Evolutionary conservation across 371 early-diverging fungal species (phyloP).

Genomic region (Mucor racemosus): DNA sequence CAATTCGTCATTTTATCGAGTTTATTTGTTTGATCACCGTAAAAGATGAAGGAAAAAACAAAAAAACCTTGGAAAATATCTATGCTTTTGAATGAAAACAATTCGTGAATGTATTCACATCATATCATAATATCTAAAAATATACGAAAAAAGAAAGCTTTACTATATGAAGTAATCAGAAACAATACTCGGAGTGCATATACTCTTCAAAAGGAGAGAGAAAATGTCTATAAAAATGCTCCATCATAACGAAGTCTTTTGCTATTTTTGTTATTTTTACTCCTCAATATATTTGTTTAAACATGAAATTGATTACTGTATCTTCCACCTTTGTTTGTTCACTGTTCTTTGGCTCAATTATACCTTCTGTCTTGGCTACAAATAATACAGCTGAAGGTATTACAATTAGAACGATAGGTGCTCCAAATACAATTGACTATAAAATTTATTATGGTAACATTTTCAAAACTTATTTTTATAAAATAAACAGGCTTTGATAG

Average conservation of each 20-base stretch:
- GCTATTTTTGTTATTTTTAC: neutral
- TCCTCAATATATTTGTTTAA: neutral
- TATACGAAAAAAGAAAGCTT: neutral
- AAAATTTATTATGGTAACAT: constrained; percentile 83
- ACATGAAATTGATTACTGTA: constrained; percentile 3
- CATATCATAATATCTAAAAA: neutral
- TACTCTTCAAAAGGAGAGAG: neutral
- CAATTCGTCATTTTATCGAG: neutral
- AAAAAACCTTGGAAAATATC: neutral
- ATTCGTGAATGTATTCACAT: neutral
- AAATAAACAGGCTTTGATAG: neutral
- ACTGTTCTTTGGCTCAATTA: constrained; percentile 4
- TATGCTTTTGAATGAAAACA: too few relatives aligned
- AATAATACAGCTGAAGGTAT: constrained; percentile 42
- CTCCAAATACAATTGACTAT: constrained; percentile 88
- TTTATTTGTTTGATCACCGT: neutral
- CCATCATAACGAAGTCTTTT: neutral
- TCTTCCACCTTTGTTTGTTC: constrained; percentile 13
- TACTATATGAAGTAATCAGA: constrained; percentile 3
- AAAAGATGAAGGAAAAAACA: neutral
- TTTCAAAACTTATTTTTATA: neutral
- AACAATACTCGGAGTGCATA: constrained; percentile 5
- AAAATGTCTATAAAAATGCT: neutral
- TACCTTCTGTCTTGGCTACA: neutral
- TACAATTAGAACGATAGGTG: constrained; percentile 79